Evolutionary conservation across 768 basidiomycete genomes (phyloP).

Genomic region (Kwoniella pini): DNA sequence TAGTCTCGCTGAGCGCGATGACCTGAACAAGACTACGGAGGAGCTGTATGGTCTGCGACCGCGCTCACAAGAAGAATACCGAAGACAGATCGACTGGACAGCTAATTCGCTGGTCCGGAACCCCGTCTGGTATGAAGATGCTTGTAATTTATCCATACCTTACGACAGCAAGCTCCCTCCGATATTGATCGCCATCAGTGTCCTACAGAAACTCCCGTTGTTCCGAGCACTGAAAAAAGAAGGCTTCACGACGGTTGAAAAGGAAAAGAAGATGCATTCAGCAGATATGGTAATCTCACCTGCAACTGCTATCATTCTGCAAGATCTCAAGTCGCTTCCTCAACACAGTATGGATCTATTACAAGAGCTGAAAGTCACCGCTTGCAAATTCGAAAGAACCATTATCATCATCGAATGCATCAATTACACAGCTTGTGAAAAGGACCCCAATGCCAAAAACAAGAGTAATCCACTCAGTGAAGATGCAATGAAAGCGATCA

Average conservation of each 20-base stretch:
- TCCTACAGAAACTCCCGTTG: conserved; percentile 4
- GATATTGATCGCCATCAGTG: conserved; percentile 3
- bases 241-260: conserved; percentile 7
- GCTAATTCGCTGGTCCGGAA: conserved; percentile 5
- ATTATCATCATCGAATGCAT: conserved; percentile 8
- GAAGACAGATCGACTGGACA: conserved; percentile 5
- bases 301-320: conserved; percentile 4
- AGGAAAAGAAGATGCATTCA: not conserved
- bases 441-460: not conserved
- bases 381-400: not conserved
- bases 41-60: too few species aligned
- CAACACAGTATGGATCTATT: not conserved
- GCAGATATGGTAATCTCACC: conserved; percentile 15
- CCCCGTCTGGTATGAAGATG: conserved; percentile 13
- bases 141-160: too few species aligned
- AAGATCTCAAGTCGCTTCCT: not conserved
- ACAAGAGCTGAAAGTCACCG: conserved; percentile 4
- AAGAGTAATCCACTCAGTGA: not conserved
- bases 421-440: not conserved
- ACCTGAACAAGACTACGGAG: not conserved
- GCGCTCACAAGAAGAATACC: not conserved
- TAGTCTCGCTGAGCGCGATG: not conserved
- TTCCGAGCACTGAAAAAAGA: not conserved
- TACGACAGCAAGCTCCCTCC: not conserved
- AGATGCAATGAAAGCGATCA: not conserved